Evolutionary conservation across 75 land plant species (phyloP).

Genomic region (Azolla pinnata): DNA sequence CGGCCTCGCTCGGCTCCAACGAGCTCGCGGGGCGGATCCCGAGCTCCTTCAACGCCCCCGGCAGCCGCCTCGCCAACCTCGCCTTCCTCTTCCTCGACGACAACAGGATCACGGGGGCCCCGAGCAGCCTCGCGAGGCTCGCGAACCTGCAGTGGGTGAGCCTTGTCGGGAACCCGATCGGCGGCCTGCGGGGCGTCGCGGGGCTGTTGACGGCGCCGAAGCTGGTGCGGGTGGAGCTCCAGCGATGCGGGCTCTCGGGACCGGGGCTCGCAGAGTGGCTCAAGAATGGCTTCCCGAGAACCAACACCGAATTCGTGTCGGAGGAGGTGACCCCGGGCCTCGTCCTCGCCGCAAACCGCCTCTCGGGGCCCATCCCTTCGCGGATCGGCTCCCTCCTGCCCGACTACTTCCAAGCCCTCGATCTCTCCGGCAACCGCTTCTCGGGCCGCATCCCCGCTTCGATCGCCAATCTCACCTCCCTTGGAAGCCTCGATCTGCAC

Average conservation of each 20-base stretch:
- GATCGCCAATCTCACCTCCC: constrained; percentile 27
- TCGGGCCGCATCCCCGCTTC: constrained; percentile 32
- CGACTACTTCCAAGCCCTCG: background rate
- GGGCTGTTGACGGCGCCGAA: too few species aligned
- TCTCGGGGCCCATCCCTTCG: too few species aligned
- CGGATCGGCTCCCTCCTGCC: too few species aligned
- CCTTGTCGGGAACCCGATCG: background rate
- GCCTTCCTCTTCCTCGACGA: constrained; percentile 5
- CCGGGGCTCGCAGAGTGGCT: too few species aligned
- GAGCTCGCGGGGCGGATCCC: constrained; percentile 14
- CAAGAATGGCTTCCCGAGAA: too few species aligned
- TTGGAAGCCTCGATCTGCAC: constrained; percentile 43
- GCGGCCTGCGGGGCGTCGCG: background rate
- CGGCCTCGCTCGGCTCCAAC: constrained; percentile 11
- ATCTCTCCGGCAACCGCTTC: constrained; percentile 24
- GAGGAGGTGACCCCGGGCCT: too few species aligned
- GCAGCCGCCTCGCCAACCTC: background rate
- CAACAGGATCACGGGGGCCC: constrained; percentile 29
- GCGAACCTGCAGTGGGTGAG: constrained; percentile 5
- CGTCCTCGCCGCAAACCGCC: too few species aligned
- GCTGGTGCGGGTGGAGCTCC: too few species aligned
- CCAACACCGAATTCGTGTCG: too few species aligned
- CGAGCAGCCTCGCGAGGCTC: constrained; percentile 18
- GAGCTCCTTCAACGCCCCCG: constrained; percentile 6
- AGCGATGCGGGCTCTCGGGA: too few species aligned